Evolutionary conservation across 2,329 filamentous ascomycete genomes (phyloP).

Genomic region (Colletotrichum sp.): DNA sequence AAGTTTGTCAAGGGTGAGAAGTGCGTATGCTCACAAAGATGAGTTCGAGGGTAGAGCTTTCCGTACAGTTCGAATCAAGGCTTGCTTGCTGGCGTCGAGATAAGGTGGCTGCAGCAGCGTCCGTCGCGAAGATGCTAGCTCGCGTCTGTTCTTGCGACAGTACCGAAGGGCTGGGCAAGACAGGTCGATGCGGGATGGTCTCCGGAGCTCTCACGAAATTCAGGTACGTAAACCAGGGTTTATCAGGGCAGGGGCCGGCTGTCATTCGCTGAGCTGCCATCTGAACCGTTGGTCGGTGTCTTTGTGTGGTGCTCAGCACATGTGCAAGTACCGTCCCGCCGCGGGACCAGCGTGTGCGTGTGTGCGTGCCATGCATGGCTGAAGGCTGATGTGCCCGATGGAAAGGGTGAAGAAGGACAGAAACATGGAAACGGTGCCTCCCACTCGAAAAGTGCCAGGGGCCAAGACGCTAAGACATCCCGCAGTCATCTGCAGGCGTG

Average conservation of each 20-base stretch:
- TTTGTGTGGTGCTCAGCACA: background rate
- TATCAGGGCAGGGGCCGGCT: conserved; percentile 6
- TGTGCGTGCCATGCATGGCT: background rate
- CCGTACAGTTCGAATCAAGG: background rate
- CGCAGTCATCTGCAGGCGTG: background rate
- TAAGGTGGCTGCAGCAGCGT: background rate
- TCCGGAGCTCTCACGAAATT: conserved; percentile 33
- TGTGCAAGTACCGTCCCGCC: background rate
- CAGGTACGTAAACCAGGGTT: conserved; percentile 36
- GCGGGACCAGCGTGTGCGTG: background rate
- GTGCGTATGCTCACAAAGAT: background rate
- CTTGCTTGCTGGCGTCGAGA: background rate
- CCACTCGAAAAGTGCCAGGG: background rate
- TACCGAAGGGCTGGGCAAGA: background rate
- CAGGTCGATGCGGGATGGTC: conserved; percentile 4
- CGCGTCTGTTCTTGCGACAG: background rate
- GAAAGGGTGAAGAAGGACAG: background rate
- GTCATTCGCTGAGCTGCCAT: conserved; percentile 21
- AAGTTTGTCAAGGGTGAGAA: background rate
- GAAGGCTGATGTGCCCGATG: background rate
- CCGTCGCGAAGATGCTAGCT: background rate
- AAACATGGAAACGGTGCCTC: background rate
- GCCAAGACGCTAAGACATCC: conserved; percentile 13
- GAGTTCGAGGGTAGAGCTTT: background rate
- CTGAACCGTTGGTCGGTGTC: conserved; percentile 17